Evolutionary conservation across 1,284 basidiomycete genomes (phyloP).

Genomic region (Ganoderma sp.): DNA sequence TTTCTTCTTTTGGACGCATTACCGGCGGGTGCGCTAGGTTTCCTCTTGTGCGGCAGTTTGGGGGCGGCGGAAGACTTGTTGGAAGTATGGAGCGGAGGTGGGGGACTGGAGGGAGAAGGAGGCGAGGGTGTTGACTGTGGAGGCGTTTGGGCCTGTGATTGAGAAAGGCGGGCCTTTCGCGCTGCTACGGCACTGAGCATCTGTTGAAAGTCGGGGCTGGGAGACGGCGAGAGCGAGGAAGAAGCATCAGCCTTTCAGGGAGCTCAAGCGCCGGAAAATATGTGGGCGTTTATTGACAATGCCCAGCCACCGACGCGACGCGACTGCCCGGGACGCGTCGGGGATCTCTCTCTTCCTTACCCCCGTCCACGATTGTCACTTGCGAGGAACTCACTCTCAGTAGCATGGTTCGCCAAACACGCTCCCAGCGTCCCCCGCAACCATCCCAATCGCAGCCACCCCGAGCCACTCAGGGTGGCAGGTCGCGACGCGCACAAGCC

Average conservation of each 20-base stretch:
- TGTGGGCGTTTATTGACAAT: not conserved
- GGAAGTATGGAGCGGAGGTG: slow-evolving; percentile 22
- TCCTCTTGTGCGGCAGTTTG: slow-evolving; percentile 43
- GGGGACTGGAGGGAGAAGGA: slow-evolving; percentile 23
- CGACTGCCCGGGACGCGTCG: not conserved
- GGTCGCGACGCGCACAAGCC: not conserved
- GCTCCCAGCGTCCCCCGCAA: not conserved
- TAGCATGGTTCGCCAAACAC: not conserved
- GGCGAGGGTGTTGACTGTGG: slow-evolving; percentile 19
- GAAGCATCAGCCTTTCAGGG: too few relatives aligned
- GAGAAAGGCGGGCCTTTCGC: slow-evolving; percentile 54
- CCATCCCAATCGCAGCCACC: not conserved
- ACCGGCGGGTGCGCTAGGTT: slow-evolving; percentile 32
- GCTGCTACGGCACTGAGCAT: slow-evolving; percentile 70
- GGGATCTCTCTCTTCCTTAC: too few relatives aligned
- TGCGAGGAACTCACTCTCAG: not conserved
- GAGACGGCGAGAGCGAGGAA: too few relatives aligned
- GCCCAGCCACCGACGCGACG: not conserved
- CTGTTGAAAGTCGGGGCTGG: not conserved
- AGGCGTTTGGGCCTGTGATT: slow-evolving; percentile 21
- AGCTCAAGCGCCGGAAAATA: not conserved
- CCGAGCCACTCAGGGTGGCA: slow-evolving; percentile 1
- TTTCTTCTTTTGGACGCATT: slow-evolving; percentile 41
- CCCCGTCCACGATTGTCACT: not conserved
- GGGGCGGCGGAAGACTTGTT: slow-evolving; percentile 14